A percentile compares a stretch with the other conserved stretches of the same genome.
phyloP scores from a whole-genome alignment of 345 rosid species.

The Gossypium mustelinum region DNA sequence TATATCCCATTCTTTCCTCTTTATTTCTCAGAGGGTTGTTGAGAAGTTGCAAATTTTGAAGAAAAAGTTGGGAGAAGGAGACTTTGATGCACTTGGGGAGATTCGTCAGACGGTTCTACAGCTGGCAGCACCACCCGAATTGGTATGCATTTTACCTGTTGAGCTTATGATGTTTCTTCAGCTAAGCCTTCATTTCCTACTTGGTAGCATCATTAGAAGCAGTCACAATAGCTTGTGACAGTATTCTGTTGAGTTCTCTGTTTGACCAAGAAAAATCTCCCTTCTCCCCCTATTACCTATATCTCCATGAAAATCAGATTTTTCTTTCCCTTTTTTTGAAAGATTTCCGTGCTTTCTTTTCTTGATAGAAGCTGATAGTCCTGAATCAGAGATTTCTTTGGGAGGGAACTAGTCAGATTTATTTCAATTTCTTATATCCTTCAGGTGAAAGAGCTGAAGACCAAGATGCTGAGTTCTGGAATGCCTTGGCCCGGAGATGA shows the following conservation, averaged over 20 bases:
- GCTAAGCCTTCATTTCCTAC: background rate
- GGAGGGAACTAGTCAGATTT: background rate
- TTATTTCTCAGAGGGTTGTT: conserved; percentile 54
- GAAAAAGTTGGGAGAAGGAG: conserved; percentile 57
- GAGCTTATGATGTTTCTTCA: conserved; percentile 1
- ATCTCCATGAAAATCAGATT: background rate
- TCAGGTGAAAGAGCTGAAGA: conserved; percentile 84
- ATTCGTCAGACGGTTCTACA: conserved; percentile 70
- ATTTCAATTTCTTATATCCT: conserved; percentile 16
- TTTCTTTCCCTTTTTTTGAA: background rate
- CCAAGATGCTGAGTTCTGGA: conserved; percentile 67
- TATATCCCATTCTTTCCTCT: conserved; percentile 15
- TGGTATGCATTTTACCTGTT: conserved; percentile 45
- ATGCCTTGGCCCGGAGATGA: conserved; percentile 99
- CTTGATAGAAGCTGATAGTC: conserved; percentile 3
- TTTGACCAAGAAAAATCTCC: background rate
- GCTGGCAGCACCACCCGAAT: conserved; percentile 60
- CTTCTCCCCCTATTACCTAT: background rate
- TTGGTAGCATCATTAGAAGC: background rate
- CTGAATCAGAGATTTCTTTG: background rate
- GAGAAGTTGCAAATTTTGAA: conserved; percentile 55
- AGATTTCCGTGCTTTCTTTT: background rate
- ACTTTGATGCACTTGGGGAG: conserved; percentile 53
- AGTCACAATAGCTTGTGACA: background rate
- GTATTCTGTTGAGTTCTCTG: background rate